Evolutionary conservation across 1,284 basidiomycete species (phyloP), one percentile per base, ranked within the genome.

Genomic region (Cryptococcus amylolentus): DNA sequence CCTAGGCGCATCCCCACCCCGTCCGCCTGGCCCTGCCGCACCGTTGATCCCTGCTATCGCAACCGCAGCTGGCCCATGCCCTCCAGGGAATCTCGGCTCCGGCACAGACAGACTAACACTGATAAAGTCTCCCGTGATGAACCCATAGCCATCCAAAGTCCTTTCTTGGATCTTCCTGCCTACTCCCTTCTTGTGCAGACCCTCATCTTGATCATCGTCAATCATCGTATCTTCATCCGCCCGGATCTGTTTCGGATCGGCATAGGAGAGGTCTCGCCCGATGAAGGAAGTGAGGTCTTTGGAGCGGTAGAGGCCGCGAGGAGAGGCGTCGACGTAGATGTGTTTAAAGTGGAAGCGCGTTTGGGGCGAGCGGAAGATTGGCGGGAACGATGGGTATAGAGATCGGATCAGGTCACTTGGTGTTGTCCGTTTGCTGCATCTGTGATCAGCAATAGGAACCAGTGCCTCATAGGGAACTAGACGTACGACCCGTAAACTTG

Each of bases 311-410:
- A 76, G 57, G 0, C 72, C 69, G 5, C 68, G 62, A 16, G 65
- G 64, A 16, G 67, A 68, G 9, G 71, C 72, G 52, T 76, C 73
- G 57, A 74, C 73, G 57, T 72, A 76, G 37, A 74, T 66, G 58
- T 74, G 73, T 62, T 65, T 54, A 57, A 74, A 72, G 14, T 65
- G 55, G 60, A 66, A 74, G 6, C 72, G 63, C 2, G 72, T 68
- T 2, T 61, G 52, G 0, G 72, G 70, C 1, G 72, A 72, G 35
- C 73, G 68, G 56, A 71, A 74, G 5, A 62, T 56, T 20, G 71
- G 51, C 0, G 73, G 73, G 59, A 76, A 69, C 14, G 68, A 62
- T 6, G 73, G 66, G 42, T 62, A 62, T n/a, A 76, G 63, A 20
- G 70, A 66, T 20, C 66, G 65, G 42, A 76, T 66, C 16, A 76